phyloP scores from a whole-genome alignment of 768 basidiomycete species.

The Clitopilus hobsonii region DNA sequence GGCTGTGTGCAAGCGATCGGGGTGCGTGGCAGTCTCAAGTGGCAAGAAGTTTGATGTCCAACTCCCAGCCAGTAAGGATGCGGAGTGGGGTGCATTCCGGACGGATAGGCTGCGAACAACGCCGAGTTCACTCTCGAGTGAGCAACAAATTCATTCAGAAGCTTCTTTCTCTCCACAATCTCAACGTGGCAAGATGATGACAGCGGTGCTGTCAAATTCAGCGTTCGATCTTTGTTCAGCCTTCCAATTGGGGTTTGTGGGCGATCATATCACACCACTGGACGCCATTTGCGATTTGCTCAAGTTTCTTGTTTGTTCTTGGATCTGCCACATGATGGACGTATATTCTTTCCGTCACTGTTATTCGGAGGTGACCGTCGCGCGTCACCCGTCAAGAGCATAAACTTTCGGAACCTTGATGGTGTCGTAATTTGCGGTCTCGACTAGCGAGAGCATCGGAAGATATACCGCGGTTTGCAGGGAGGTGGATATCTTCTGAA shows the following conservation, averaged over 20 bases:
- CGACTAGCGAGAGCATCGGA: background rate
- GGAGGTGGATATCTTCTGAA: no score
- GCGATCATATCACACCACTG: background rate
- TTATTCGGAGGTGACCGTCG: background rate
- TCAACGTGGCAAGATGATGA: background rate
- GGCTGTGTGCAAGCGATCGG: background rate
- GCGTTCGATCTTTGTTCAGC: background rate
- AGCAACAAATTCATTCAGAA: background rate
- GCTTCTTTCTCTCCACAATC: background rate
- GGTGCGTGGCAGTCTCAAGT: background rate
- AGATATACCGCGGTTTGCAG: background rate
- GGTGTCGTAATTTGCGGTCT: background rate
- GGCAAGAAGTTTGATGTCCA: background rate
- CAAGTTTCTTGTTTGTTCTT: conserved; percentile 1
- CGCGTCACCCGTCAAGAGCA: background rate
- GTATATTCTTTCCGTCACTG: background rate
- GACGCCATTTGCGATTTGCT: background rate
- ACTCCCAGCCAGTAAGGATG: background rate
- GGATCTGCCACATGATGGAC: background rate
- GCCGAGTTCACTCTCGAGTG: background rate
- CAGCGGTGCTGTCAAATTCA: background rate
- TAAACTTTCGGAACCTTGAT: background rate
- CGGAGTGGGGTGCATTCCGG: background rate
- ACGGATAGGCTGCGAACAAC: background rate
- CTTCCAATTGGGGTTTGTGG: background rate